Evolutionary conservation across 805 yeast species (phyloP).

Genomic region (Candida ipomoeae): DNA sequence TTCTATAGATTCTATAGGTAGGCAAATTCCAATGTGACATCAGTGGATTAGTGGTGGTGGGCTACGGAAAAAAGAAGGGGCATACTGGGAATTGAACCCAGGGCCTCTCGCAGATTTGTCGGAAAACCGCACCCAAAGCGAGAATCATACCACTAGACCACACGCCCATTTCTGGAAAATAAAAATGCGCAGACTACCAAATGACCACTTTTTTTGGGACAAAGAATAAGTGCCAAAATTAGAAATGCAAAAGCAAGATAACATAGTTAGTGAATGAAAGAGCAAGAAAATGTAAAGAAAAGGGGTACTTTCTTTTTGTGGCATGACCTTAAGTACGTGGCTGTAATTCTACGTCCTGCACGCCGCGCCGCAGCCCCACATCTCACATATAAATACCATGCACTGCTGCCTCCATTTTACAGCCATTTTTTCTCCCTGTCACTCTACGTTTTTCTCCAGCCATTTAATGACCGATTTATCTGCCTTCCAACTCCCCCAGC

Average conservation of each 20-base stretch:
- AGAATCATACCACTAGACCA: slow-evolving; percentile 21
- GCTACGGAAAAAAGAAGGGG: slow-evolving; percentile 16
- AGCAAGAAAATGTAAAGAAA: no score
- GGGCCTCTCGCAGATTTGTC: slow-evolving; percentile 29
- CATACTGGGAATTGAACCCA: slow-evolving; percentile 33
- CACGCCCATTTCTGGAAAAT: slow-evolving; percentile 12
- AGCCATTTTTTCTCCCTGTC: background rate
- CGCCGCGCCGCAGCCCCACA: background rate
- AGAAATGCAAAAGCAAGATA: no score
- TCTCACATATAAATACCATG: slow-evolving; percentile 3
- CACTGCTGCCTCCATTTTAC: background rate
- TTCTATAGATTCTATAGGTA: no score
- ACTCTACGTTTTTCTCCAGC: background rate
- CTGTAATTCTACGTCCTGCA: background rate
- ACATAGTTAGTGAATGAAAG: no score
- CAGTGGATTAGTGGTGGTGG: background rate
- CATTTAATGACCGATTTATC: background rate
- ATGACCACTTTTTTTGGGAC: accelerated
- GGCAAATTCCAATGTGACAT: no score
- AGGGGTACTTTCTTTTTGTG: no score
- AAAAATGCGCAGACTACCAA: background rate
- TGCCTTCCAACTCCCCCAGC: slow-evolving; percentile 6
- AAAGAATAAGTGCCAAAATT: no score
- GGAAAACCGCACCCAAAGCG: slow-evolving; percentile 12
- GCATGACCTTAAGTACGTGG: no score